A percentile compares a stretch with the other conserved stretches of the same genome.
phyloP scores from a whole-genome alignment of 164 flowering plant species.

The Vitis rotundifolia region DNA sequence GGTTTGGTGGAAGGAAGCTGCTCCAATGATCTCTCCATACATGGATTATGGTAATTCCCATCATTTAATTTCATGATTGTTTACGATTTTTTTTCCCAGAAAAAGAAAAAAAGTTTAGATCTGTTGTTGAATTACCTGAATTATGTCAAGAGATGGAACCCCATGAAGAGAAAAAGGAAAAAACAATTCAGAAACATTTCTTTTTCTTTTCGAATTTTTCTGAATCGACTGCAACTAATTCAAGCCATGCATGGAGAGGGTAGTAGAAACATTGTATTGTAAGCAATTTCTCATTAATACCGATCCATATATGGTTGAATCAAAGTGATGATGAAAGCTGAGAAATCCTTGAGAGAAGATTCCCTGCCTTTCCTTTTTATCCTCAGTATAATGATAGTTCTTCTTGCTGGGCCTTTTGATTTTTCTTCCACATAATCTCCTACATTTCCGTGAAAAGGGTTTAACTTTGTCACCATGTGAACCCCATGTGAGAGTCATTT shows the following conservation, averaged over 20 bases:
- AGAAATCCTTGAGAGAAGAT: conserved; percentile 24
- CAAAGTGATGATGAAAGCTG: conserved; percentile 13
- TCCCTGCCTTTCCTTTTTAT: conserved; percentile 24
- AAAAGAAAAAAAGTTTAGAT: no score
- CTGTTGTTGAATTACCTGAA: neutral
- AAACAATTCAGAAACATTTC: neutral
- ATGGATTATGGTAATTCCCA: no score
- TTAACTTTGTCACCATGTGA: conserved; percentile 28
- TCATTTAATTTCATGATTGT: no score
- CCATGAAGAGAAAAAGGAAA: neutral
- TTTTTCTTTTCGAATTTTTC: neutral
- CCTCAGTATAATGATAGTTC: conserved; percentile 26
- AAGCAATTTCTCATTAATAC: neutral
- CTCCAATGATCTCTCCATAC: no score
- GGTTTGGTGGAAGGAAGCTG: no score
- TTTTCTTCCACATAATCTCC: conserved; percentile 22
- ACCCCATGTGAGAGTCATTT: neutral
- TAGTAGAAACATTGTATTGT: neutral
- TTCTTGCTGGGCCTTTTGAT: conserved; percentile 25
- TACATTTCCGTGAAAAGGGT: conserved; percentile 41
- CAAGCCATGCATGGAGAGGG: conserved; percentile 17
- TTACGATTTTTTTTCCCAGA: no score
- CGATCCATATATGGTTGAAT: neutral
- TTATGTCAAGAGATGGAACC: neutral
- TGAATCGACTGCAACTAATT: conserved; percentile 6